phyloP scores from a whole-genome alignment of 208 protist genomes.

The Trypanosoma scelopori region DNA sequence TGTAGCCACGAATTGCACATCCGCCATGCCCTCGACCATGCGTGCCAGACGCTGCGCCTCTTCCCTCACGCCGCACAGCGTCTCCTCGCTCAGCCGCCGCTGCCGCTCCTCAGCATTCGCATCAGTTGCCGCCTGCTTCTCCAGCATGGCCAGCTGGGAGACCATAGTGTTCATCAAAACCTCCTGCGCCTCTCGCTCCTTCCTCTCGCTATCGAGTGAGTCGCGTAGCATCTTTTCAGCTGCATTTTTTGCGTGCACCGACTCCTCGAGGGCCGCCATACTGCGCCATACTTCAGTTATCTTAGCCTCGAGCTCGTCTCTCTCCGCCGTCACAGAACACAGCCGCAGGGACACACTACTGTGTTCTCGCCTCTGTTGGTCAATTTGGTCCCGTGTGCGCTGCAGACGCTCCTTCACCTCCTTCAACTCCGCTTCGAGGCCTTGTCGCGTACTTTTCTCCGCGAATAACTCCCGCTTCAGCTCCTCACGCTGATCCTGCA shows the following conservation, averaged over 20 bases:
- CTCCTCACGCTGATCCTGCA: conserved; percentile 36
- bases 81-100: conserved; percentile 16
- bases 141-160: conserved; percentile 24
- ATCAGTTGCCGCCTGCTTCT: conserved; percentile 20
- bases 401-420: conserved; percentile 41
- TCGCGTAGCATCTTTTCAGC: conserved; percentile 24
- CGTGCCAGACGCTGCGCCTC: conserved; percentile 13
- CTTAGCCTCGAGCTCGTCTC: conserved; percentile 57
- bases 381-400: conserved; percentile 23
- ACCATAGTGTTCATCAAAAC: conserved; percentile 22
- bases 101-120: conserved; percentile 20
- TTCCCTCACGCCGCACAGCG: background rate
- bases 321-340: conserved; percentile 47
- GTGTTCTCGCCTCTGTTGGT: conserved; percentile 44
- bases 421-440: conserved; percentile 31
- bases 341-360: conserved; percentile 35
- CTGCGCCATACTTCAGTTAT: conserved; percentile 62
- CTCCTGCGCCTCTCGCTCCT: conserved; percentile 28
- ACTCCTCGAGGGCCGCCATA: conserved; percentile 38
- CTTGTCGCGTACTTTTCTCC: conserved; percentile 33
- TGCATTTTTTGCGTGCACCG: conserved; percentile 27
- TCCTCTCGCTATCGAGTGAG: conserved; percentile 9
- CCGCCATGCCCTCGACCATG: conserved; percentile 10
- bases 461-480: conserved; percentile 29
- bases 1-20: background rate